These are phyloP conservation scores for Carallia brachiata DNA, from an alignment of 345 rosid species.

Conservation along the genomic window DNA sequence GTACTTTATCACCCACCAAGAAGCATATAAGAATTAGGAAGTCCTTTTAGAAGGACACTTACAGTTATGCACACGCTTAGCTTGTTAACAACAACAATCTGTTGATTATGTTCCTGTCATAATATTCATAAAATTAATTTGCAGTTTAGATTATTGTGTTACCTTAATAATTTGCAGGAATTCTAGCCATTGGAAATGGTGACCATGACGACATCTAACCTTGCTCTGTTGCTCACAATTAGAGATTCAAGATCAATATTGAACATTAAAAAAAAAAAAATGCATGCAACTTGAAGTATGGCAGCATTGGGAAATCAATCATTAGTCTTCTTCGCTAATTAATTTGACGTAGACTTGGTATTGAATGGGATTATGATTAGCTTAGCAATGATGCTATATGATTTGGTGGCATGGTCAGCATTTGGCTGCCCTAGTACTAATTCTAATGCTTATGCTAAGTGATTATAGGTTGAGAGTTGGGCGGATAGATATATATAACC, in stretches of 20 bases:
- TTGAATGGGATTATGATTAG: neutral
- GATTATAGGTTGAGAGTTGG: constrained; percentile 38
- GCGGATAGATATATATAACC: constrained; percentile 1
- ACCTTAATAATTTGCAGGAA: constrained; percentile 43
- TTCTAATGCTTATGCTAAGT: constrained; percentile 6
- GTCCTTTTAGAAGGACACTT: no score
- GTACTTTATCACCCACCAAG: no score
- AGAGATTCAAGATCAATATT: constrained; percentile 7
- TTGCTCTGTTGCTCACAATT: constrained; percentile 33
- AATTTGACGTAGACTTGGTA: no score
- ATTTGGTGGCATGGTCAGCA: neutral
- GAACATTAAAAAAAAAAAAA: neutral
- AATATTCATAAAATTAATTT: no score
- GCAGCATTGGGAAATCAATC: constrained; percentile 21
- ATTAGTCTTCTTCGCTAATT: constrained; percentile 11
- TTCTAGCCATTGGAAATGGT: constrained; percentile 20
- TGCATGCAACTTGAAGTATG: constrained; percentile 8
- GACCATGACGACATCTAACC: constrained; percentile 38
- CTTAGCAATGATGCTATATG: neutral
- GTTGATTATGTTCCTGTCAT: no score
- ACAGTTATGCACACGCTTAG: no score
- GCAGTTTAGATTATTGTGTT: neutral
- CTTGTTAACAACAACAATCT: no score
- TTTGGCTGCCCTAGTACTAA: neutral
- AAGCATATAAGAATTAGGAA: no score